Percentiles rank a stretch among this genome's conserved stretches.
Evolutionary conservation across 768 basidiomycete species (phyloP).

Genomic region (Cyathus striatus): DNA sequence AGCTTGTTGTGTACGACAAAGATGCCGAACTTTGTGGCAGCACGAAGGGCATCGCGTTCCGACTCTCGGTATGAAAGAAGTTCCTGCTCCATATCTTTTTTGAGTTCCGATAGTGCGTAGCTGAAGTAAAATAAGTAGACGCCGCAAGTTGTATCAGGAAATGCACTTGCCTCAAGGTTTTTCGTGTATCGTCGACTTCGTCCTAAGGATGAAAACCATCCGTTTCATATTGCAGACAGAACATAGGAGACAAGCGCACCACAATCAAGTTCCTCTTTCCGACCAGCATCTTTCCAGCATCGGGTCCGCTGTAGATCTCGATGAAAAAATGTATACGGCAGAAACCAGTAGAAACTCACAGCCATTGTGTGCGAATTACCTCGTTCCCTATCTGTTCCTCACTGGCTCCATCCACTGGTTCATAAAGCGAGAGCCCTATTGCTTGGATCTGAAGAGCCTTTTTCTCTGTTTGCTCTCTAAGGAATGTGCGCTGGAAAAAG

Average conservation of each 20-base stretch:
- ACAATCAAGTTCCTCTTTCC: conserved; percentile 83
- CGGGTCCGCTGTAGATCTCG: conserved; percentile 44
- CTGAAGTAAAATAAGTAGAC: conserved; percentile 28
- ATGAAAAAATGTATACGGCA: conserved; percentile 4
- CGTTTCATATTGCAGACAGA: too few relatives aligned
- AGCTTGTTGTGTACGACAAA: conserved; percentile 96
- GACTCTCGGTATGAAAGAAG: conserved; percentile 59
- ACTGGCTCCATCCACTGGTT: conserved; percentile 73
- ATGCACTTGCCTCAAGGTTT: conserved; percentile 66
- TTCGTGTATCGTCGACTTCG: conserved; percentile 85
- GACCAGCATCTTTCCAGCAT: conserved; percentile 63
- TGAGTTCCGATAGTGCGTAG: conserved; percentile 86
- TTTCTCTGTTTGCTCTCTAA: conserved; percentile 64
- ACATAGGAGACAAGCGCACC: conserved; percentile 39
- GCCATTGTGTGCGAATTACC: conserved; percentile 95
- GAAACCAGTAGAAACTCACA: conserved; percentile 44
- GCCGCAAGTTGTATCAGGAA: neutral
- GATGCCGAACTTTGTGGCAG: conserved; percentile 76
- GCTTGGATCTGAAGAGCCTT: conserved; percentile 90
- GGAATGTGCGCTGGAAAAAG: conserved; percentile 67
- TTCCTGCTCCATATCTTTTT: conserved; percentile 81
- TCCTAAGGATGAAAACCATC: conserved; percentile 40
- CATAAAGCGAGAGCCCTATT: conserved; percentile 94
- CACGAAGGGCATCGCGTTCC: conserved; percentile 63
- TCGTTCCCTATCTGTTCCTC: conserved; percentile 74